Conservation (phyloP, 495 filamentous ascomycete genomes). For the Penicillium angulare region DNA sequence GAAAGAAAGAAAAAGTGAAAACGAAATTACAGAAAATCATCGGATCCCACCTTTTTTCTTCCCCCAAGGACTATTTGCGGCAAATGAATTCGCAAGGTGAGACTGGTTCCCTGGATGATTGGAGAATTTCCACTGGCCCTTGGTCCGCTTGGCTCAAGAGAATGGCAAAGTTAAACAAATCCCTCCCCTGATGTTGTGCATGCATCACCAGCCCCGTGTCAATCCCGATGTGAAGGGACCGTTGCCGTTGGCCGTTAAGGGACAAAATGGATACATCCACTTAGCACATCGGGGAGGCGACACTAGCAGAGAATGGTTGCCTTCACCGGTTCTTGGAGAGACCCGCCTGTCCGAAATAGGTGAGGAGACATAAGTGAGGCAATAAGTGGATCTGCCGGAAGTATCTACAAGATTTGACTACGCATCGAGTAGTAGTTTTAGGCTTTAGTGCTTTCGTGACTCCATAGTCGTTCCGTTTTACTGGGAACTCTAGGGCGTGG, state of each 20-base stretch:
- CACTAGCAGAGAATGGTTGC: constrained; percentile 1
- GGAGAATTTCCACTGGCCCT: neutral
- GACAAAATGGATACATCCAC: constrained; percentile 3
- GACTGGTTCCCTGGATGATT: too few relatives aligned
- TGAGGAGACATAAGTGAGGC: neutral
- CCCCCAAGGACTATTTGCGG: too few relatives aligned
- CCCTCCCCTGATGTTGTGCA: constrained; percentile 21
- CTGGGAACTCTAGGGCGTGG: neutral
- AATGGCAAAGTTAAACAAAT: neutral
- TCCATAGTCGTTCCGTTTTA: neutral
- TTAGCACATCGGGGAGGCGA: too few relatives aligned
- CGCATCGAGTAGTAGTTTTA: too few relatives aligned
- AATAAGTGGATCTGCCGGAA: neutral
- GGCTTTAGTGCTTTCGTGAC: too few relatives aligned
- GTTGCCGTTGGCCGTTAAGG: constrained; percentile 22
- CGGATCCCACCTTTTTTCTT: neutral
- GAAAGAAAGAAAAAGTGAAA: constrained; percentile 3
- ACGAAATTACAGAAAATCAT: neutral
- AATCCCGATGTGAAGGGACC: constrained; percentile 15
- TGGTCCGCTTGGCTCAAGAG: neutral
- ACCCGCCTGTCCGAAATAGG: neutral
- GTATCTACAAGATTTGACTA: too few relatives aligned
- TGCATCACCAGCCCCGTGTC: constrained; percentile 21
- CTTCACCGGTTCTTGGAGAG: constrained; percentile 9
- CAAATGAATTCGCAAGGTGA: too few relatives aligned